Percentiles rank a stretch among this genome's conserved stretches.
phyloP scores from a whole-genome alignment of 1,284 basidiomycete genomes.

The Phlebopus sp. region DNA sequence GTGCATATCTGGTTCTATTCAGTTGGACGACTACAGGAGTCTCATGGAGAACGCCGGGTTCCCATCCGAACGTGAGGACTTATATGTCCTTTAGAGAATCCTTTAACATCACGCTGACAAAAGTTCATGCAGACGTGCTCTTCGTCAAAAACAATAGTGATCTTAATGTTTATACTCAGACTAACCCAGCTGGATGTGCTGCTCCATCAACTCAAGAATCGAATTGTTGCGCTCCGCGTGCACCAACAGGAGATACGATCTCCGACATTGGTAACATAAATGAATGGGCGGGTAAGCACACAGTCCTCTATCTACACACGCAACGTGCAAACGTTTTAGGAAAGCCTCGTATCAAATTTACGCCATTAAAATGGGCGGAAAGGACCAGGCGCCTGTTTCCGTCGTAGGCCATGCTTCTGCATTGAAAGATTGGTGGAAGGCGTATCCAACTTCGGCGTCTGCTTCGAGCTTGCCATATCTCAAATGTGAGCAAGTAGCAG shows the following conservation, averaged over 20 bases:
- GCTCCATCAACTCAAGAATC: background rate
- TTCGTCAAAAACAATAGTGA: constrained; percentile 42
- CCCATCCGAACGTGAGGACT: constrained; percentile 26
- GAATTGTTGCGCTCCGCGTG: constrained; percentile 9
- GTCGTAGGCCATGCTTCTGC: constrained; percentile 7
- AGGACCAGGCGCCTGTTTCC: background rate
- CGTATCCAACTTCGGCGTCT: constrained; percentile 36
- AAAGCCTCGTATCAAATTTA: constrained; percentile 44
- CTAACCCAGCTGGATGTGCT: constrained; percentile 8
- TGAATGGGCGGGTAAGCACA: constrained; percentile 38
- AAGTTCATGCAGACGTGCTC: constrained; percentile 35
- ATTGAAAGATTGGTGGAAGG: constrained; percentile 47
- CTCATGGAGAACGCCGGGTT: constrained; percentile 43
- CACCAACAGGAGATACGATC: constrained; percentile 10
- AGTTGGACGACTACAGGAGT: constrained; percentile 34
- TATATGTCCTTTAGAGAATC: background rate
- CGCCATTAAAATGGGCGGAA: constrained; percentile 35
- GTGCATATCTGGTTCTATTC: constrained; percentile 45
- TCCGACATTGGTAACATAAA: constrained; percentile 35
- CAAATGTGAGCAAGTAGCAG: constrained; percentile 21
- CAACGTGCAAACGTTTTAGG: background rate
- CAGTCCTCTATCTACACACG: background rate
- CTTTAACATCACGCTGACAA: background rate
- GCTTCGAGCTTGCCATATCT: constrained; percentile 7
- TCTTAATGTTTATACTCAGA: constrained; percentile 34